phyloP scores from a whole-genome alignment of 73 alveolate species.

The Blepharisma japonicum region DNA sequence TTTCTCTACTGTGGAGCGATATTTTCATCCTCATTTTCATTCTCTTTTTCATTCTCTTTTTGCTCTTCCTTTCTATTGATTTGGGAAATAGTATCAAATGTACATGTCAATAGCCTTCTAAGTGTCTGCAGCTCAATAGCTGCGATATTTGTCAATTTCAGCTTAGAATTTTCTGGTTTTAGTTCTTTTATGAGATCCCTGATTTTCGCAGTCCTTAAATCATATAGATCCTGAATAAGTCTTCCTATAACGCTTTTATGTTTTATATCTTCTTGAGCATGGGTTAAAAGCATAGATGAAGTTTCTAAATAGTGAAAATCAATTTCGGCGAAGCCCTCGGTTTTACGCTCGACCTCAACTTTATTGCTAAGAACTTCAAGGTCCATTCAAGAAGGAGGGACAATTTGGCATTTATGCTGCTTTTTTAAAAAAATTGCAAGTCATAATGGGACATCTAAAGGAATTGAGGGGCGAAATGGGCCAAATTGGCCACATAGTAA shows the following conservation, averaged over 20 bases:
- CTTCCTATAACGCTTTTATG: constrained; percentile 47
- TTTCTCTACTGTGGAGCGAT: too few species aligned
- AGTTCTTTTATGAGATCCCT: neutral
- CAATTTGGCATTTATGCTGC: constrained; percentile 65
- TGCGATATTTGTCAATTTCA: constrained; percentile 2
- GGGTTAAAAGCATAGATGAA: constrained; percentile 37
- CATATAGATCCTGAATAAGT: constrained; percentile 15
- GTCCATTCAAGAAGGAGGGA: constrained; percentile 71
- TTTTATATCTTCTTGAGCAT: constrained; percentile 43
- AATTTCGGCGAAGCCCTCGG: constrained; percentile 48
- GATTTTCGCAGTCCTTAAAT: constrained; percentile 15
- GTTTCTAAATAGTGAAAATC: constrained; percentile 51
- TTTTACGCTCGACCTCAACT: constrained; percentile 56
- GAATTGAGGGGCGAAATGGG: constrained; percentile 58
- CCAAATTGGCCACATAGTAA: constrained; percentile 54
- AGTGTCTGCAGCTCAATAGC: constrained; percentile 14
- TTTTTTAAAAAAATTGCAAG: constrained; percentile 65
- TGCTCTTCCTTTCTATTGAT: neutral
- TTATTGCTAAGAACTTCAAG: constrained; percentile 61
- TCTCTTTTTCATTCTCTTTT: too few species aligned
- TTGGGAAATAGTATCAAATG: neutral
- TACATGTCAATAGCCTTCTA: neutral
- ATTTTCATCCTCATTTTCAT: too few species aligned
- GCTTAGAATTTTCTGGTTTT: neutral
- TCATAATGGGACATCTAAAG: constrained; percentile 71